Base-by-base conservation (phyloP, 257 asterid species). In the Rhazya stricta region DNA sequence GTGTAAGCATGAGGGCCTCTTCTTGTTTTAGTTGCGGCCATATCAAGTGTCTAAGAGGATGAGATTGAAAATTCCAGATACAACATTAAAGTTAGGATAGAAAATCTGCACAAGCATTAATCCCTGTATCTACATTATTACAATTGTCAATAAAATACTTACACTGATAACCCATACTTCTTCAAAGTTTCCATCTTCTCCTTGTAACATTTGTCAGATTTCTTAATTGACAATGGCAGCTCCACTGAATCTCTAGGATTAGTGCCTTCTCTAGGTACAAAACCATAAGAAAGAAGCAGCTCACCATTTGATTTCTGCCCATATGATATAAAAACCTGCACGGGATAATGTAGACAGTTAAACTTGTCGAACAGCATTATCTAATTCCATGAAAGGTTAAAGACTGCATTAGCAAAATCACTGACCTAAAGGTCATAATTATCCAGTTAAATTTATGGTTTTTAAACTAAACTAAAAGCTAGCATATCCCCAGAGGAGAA, bases 191-290 rank as follows among this genome's bases (percentile, higher is more conserved):
- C 96, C 77, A 79, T 6, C 82, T 91, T 94, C 79, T 91, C 97
- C 79, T 83, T 88, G 85, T 85, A 91, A 82, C 96, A 91, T 69
- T 85, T 83, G 84, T 94, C 98, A 9, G 91, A 89, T 85, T 86
- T 94, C 69, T 77, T 76, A 68, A 94, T 81, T 36, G 96, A 88
- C 45, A 94, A 77, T 72, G 84, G 69, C 78, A 94, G 63, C 87
- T 91, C 98, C 50, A 86, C 97, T 0, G 96, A 89, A 72, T 94
- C 98, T 43, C 86, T 81, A 34, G 98, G 94, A 76, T 94, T 94
- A 66, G 98, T 89, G 84, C 98, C 98, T 84, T 93, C 98, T 69
- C 91, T 86, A 36, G 98, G 98, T 81, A 93, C 98, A 81, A 93
- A 94, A 79, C 98, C 98, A 72, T 94, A 94, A 3, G 98, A 94